Conservation (phyloP, 2,329 filamentous ascomycete genomes). For the Sarocladium oryzae region DNA sequence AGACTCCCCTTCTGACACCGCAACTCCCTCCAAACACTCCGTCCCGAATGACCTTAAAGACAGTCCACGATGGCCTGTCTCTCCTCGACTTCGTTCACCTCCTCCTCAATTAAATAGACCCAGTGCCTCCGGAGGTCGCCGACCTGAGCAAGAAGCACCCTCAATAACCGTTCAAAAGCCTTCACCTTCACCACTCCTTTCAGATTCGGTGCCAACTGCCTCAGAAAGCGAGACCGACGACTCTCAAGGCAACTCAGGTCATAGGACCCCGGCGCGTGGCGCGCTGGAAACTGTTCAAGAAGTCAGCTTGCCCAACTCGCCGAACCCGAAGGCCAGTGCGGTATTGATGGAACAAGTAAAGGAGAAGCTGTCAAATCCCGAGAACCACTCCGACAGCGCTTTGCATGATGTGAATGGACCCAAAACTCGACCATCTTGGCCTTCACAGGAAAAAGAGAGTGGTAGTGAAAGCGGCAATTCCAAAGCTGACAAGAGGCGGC, state of each 20-base stretch:
- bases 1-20: constrained; percentile 55
- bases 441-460: constrained; percentile 39
- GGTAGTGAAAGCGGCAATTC: constrained; percentile 61
- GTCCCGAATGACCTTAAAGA: constrained; percentile 44
- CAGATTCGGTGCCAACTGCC: constrained; percentile 28
- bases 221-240: constrained; percentile 51
- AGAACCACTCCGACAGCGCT: constrained; percentile 34
- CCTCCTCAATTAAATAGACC: constrained; percentile 51
- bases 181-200: constrained; percentile 39
- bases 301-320: constrained; percentile 70
- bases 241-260: constrained; percentile 38
- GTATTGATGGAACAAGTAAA: constrained; percentile 43
- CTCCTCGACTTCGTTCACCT: constrained; percentile 70
- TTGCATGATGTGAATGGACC: constrained; percentile 34
- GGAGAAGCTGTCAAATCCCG: constrained; percentile 38
- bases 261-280: constrained; percentile 54
- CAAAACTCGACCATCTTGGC: constrained; percentile 39
- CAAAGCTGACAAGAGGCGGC: constrained; percentile 33
- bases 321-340: constrained; percentile 41
- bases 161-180: constrained; percentile 47
- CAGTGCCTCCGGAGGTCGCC: constrained; percentile 37
- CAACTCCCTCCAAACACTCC: constrained; percentile 56
- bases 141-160: constrained; percentile 44
- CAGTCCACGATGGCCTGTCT: constrained; percentile 67
- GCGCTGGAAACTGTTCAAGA: constrained; percentile 88